Conservation (phyloP, 2,329 filamentous ascomycete species). For the Aspergillus sp. region DNA sequence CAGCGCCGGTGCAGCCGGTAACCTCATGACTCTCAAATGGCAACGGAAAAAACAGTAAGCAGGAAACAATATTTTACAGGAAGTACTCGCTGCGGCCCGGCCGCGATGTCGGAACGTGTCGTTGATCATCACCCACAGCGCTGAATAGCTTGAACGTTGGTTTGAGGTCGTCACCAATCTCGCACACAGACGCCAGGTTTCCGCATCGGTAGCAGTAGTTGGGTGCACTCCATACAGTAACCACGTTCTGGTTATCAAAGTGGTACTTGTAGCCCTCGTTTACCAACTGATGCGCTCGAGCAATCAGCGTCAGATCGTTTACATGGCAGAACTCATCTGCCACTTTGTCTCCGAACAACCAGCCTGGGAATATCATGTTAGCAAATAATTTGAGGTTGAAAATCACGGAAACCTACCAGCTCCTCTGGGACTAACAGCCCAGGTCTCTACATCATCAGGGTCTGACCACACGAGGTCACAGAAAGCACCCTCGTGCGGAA, state of each 20-base stretch:
- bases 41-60: background rate
- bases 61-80: slow-evolving; percentile 28
- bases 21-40: slow-evolving; percentile 12
- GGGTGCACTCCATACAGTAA: slow-evolving; percentile 72
- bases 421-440: slow-evolving; percentile 64
- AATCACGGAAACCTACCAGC: slow-evolving; percentile 47
- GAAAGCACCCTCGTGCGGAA: slow-evolving; percentile 72
- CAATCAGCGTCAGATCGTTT: slow-evolving; percentile 67
- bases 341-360: slow-evolving; percentile 67
- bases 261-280: slow-evolving; percentile 87
- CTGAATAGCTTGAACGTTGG: slow-evolving; percentile 70
- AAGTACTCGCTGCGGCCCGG: slow-evolving; percentile 47
- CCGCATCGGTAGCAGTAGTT: slow-evolving; percentile 98
- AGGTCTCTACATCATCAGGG: slow-evolving; percentile 66
- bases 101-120: slow-evolving; percentile 40
- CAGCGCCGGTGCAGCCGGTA: slow-evolving; percentile 27
- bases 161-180: slow-evolving; percentile 75
- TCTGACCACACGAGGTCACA: slow-evolving; percentile 75
- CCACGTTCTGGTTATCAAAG: slow-evolving; percentile 89
- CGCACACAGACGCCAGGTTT: slow-evolving; percentile 87
- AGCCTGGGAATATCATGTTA: slow-evolving; percentile 27
- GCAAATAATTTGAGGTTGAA: background rate
- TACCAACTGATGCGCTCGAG: slow-evolving; percentile 68
- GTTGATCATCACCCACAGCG: slow-evolving; percentile 43
- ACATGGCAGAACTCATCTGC: slow-evolving; percentile 74